Evolutionary conservation across 2,329 filamentous ascomycete genomes (phyloP).

Genomic region (Phoma sp.): DNA sequence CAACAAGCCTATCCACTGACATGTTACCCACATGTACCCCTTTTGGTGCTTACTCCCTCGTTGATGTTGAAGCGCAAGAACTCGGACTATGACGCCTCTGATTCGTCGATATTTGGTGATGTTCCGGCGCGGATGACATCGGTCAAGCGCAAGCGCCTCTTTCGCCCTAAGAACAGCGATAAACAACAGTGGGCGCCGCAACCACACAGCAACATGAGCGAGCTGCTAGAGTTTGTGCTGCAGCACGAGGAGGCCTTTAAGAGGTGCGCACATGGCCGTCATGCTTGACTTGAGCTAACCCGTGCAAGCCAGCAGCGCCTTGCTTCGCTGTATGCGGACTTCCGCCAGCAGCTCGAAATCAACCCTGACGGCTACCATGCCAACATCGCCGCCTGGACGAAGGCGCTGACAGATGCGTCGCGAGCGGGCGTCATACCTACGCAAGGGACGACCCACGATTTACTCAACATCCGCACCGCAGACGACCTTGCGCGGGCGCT

Average conservation of each 20-base stretch:
- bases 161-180: constrained; percentile 27
- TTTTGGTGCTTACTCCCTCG: constrained; percentile 10
- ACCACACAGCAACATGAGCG: constrained; percentile 60
- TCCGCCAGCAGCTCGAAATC: constrained; percentile 73
- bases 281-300: constrained; percentile 15
- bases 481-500: constrained; percentile 74
- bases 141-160: constrained; percentile 32
- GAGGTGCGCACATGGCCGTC: constrained; percentile 42
- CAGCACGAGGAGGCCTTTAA: constrained; percentile 59
- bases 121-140: constrained; percentile 27
- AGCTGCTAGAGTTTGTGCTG: constrained; percentile 69
- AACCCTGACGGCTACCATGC: constrained; percentile 87
- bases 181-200: constrained; percentile 26
- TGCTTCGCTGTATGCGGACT: constrained; percentile 88
- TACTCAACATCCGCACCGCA: constrained; percentile 61
- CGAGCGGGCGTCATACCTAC: constrained; percentile 66
- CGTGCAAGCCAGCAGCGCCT: constrained; percentile 69
- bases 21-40: background rate
- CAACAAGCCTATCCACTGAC: constrained; percentile 6
- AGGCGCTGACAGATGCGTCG: constrained; percentile 73
- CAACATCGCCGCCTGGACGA: constrained; percentile 81
- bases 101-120: constrained; percentile 30
- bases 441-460: constrained; percentile 50
- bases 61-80: constrained; percentile 38
- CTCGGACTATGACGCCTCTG: constrained; percentile 24